Percentiles rank a stretch among this genome's conserved stretches.
These are phyloP conservation scores for Xylaria bambusicola DNA, from an alignment of 495 filamentous ascomycete species.

Conservation along the genomic window DNA sequence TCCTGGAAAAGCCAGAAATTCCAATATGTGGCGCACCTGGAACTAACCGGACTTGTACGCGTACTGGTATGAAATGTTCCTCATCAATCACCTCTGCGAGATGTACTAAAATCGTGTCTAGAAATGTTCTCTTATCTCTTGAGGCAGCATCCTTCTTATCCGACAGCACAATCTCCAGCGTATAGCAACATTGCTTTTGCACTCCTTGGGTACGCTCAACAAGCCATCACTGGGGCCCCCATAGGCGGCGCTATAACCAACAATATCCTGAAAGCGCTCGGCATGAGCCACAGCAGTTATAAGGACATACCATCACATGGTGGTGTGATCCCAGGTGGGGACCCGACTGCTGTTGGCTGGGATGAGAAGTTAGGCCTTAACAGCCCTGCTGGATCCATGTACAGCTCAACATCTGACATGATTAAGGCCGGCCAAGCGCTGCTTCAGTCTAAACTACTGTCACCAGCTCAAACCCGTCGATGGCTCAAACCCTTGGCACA, in stretches of 20 bases:
- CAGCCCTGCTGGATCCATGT: slow-evolving; percentile 49
- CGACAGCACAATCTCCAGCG: slow-evolving; percentile 18
- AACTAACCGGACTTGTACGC: neutral
- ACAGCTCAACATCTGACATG: slow-evolving; percentile 50
- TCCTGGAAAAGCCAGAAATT: neutral
- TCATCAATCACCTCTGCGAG: too few relatives aligned
- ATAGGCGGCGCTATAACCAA: slow-evolving; percentile 23
- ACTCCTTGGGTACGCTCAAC: slow-evolving; percentile 26
- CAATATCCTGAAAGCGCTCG: slow-evolving; percentile 27
- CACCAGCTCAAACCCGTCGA: slow-evolving; percentile 42
- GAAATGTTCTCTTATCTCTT: slow-evolving; percentile 20
- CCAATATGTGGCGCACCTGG: slow-evolving; percentile 1
- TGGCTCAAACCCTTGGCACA: slow-evolving; percentile 57
- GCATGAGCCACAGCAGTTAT: slow-evolving; percentile 25
- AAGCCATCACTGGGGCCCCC: slow-evolving; percentile 20
- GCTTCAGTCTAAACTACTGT: slow-evolving; percentile 47
- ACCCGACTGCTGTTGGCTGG: slow-evolving; percentile 7
- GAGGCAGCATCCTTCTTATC: slow-evolving; percentile 21
- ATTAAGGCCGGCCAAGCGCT: slow-evolving; percentile 52
- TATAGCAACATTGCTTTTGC: slow-evolving; percentile 30
- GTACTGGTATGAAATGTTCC: too few relatives aligned
- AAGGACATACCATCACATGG: neutral
- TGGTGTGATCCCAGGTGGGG: slow-evolving; percentile 17
- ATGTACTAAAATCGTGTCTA: neutral
- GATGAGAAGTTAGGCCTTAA: slow-evolving; percentile 6